These are phyloP conservation scores for Mycena epipterygia DNA, from an alignment of 768 basidiomycete species.

Conservation along the genomic window DNA sequence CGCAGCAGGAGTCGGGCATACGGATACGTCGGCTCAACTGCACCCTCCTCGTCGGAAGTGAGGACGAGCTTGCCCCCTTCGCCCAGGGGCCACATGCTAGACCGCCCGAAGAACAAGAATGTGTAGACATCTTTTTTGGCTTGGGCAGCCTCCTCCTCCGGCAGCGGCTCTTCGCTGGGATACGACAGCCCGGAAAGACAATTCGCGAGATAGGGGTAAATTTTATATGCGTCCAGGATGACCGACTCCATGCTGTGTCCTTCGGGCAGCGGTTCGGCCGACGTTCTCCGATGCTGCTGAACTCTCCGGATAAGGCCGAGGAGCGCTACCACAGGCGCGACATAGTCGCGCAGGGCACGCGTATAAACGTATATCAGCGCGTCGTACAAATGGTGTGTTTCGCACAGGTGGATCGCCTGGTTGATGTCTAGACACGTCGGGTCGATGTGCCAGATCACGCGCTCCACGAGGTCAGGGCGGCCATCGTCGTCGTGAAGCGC, in stretches of 20 bases:
- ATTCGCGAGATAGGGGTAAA: constrained; percentile 90
- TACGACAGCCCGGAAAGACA: constrained; percentile 87
- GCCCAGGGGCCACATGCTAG: constrained; percentile 82
- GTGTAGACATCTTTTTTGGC: constrained; percentile 84
- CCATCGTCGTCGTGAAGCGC: constrained; percentile 79
- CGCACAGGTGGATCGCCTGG: constrained; percentile 90
- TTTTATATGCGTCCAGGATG: constrained; percentile 87
- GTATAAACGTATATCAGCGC: constrained; percentile 96
- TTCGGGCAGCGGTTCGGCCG: constrained; percentile 47
- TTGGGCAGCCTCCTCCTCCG: constrained; percentile 69
- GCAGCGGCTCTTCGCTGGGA: constrained; percentile 84
- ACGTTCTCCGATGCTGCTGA: constrained; percentile 63
- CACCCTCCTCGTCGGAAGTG: constrained; percentile 81
- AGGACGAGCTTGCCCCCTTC: constrained; percentile 80
- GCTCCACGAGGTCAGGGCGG: constrained; percentile 84
- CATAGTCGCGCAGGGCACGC: constrained; percentile 87
- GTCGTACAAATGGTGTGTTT: constrained; percentile 87
- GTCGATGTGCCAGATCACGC: constrained; percentile 96
- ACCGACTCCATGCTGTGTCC: constrained; percentile 63
- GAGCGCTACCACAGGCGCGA: constrained; percentile 90
- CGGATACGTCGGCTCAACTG: constrained; percentile 88
- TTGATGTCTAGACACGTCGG: constrained; percentile 93
- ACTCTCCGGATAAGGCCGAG: constrained; percentile 82
- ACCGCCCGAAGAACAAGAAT: constrained; percentile 89
- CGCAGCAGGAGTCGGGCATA: constrained; percentile 87